These are phyloP conservation scores for Diaporthe sp. DNA, from an alignment of 2,329 filamentous ascomycete genomes.

Conservation along the genomic window DNA sequence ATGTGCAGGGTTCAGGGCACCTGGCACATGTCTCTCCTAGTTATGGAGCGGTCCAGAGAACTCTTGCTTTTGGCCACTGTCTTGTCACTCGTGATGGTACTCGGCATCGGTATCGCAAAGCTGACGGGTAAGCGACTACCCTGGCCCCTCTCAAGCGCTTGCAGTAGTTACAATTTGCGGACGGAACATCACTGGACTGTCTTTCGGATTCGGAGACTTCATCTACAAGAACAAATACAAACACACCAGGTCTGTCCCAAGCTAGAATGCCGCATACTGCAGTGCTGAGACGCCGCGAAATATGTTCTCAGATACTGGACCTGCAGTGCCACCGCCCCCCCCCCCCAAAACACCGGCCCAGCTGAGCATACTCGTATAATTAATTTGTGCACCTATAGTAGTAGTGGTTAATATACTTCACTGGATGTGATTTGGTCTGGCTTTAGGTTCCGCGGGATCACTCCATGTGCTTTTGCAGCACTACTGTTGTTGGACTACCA, in stretches of 20 bases:
- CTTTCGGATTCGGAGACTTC: not conserved
- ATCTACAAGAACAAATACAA: not conserved
- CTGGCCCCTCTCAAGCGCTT: not conserved
- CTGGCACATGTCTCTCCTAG: not conserved
- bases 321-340: no score
- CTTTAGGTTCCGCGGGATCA: not conserved
- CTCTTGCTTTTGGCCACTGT: not conserved
- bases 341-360: no score
- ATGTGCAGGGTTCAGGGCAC: not conserved
- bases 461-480: not conserved
- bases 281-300: not conserved
- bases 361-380: no score
- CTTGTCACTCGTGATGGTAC: not conserved
- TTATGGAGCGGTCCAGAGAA: not conserved
- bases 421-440: not conserved
- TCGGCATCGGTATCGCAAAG: conserved; percentile 18
- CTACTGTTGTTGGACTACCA: not conserved
- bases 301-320: no score
- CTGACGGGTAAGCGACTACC: not conserved
- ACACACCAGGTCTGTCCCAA: not conserved
- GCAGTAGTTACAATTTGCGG: not conserved
- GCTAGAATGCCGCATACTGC: not conserved
- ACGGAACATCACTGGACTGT: not conserved
- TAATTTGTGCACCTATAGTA: no score
- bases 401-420: no score